Base-by-base conservation (phyloP, 495 filamentous ascomycete species). In the Tuber melanosporum region DNA sequence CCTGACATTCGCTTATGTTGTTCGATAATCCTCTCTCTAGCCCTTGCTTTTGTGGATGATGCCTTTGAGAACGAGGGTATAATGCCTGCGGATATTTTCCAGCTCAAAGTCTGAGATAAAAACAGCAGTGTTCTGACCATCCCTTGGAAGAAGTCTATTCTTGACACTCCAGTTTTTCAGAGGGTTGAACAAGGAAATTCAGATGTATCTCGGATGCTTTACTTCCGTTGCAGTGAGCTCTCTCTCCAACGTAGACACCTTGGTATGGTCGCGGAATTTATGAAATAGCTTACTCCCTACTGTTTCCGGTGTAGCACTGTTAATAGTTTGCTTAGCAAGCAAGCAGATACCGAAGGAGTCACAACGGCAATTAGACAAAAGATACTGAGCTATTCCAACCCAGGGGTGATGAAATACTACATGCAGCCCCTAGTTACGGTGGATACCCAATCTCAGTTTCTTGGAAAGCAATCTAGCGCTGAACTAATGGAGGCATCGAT, bases 91-190 rank as follows among this genome's bases (percentile, higher is more conserved):
- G 42, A 71, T 32, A 9, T 71, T 39, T 71, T 71, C 70, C 3
- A 71, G 17, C 70, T 71, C 70, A 43, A 43, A 32, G 70, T 71
- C 22, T n/a, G 17, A 39, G 36, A 39, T 20, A 5, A 39, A 39
- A 71, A 43, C 20, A 52, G 47, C 47, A 52, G 47, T 22, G 8
- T 52, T n/a, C 7, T 52, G 47, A 22, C 19, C 47, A n/a, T 71
- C 70, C 17, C 36, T 39, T 71, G 70, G n/a, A 71, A 71, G 42
- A 39, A 39, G 70, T 12, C 70, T 71, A 20, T 39, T 43, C 5
- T 71, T 17, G 70, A 71, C 42, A 71, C 42, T 12, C 26, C n/a
- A n/a, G 70, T 36, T 71, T 43, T 71, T 39, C 70, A n/a, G 70
- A n/a, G 70, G 36, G 42, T 43, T 39, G 70, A 71, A 43, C 17